A percentile compares a stretch with the other conserved stretches of the same genome.
Conservation (phyloP, 2,329 filamentous ascomycete species). For the Reticulascus tulasneorum region DNA sequence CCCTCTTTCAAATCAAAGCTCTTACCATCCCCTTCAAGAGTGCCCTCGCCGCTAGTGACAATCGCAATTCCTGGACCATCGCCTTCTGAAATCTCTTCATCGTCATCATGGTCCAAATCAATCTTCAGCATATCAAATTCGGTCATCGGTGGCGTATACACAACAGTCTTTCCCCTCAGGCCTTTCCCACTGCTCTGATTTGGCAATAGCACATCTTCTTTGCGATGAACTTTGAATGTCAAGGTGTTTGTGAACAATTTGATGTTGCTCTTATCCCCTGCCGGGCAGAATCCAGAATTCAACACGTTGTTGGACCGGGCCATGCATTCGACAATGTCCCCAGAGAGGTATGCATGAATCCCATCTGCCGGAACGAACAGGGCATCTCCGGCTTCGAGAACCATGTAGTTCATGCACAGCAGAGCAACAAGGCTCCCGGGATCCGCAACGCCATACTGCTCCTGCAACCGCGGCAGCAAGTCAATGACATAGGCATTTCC, state of each 20-base stretch:
- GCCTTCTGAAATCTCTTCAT: constrained; percentile 54
- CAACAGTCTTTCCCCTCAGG: constrained; percentile 54
- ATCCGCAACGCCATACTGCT: constrained; percentile 61
- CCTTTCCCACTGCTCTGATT: constrained; percentile 32
- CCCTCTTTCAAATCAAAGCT: constrained; percentile 55
- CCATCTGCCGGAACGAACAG: constrained; percentile 71
- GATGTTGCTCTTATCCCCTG: constrained; percentile 58
- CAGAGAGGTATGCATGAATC: constrained; percentile 69
- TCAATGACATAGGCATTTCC: constrained; percentile 55
- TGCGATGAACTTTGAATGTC: constrained; percentile 59
- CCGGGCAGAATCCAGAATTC: constrained; percentile 70
- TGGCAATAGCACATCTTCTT: constrained; percentile 52
- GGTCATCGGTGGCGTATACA: constrained; percentile 64
- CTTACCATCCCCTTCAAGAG: constrained; percentile 49
- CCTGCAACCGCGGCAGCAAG: constrained; percentile 60
- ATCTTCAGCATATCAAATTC: constrained; percentile 69
- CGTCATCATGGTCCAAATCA: constrained; percentile 51
- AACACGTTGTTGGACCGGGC: constrained; percentile 71
- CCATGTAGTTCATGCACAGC: constrained; percentile 70
- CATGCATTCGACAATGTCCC: constrained; percentile 78
- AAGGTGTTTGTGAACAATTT: constrained; percentile 61
- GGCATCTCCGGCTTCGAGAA: constrained; percentile 60
- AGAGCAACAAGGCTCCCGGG: constrained; percentile 66
- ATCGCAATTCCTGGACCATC: constrained; percentile 62
- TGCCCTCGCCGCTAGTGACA: constrained; percentile 55